Conservation (phyloP, 768 basidiomycete species). For the Boletus rex-veris region DNA sequence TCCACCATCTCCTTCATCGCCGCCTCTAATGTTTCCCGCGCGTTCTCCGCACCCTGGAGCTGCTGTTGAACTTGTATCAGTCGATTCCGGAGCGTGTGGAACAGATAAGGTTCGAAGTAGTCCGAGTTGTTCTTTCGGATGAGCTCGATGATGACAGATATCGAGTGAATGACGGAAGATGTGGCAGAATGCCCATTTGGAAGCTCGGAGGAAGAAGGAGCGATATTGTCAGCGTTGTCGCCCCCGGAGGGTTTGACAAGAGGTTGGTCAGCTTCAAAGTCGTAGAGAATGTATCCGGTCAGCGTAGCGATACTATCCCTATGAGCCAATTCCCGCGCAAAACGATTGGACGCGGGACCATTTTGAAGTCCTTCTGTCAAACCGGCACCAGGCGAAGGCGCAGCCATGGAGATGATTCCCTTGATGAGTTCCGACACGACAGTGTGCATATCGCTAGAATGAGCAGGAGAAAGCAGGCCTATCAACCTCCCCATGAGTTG, state of each 20-base stretch:
- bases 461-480: constrained; percentile 74
- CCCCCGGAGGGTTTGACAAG: constrained; percentile 16
- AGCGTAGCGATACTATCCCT: constrained; percentile 68
- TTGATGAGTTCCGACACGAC: constrained; percentile 91
- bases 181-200: constrained; percentile 50
- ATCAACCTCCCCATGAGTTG: constrained; percentile 79
- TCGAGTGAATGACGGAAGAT: constrained; percentile 83
- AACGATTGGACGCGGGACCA: constrained; percentile 75
- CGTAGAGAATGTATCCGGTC: constrained; percentile 70
- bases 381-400: constrained; percentile 76
- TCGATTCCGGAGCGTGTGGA: constrained; percentile 88
- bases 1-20: constrained; percentile 81
- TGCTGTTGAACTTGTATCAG: constrained; percentile 86
- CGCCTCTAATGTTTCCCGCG: constrained; percentile 61
- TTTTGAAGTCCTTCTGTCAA: constrained; percentile 68
- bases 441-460: constrained; percentile 73
- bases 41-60: constrained; percentile 51
- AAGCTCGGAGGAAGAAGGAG: constrained; percentile 14
- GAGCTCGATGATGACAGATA: constrained; percentile 87
- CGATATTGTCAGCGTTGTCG: constrained; percentile 12
- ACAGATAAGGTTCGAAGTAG: constrained; percentile 96
- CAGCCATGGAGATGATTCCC: constrained; percentile 90
- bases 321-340: constrained; percentile 84
- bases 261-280: constrained; percentile 39
- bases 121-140: constrained; percentile 98